Evolutionary conservation across 129 eudicot genomes (phyloP), one percentile per base, ranked within the genome.

Genomic region (Silybum marianum): DNA sequence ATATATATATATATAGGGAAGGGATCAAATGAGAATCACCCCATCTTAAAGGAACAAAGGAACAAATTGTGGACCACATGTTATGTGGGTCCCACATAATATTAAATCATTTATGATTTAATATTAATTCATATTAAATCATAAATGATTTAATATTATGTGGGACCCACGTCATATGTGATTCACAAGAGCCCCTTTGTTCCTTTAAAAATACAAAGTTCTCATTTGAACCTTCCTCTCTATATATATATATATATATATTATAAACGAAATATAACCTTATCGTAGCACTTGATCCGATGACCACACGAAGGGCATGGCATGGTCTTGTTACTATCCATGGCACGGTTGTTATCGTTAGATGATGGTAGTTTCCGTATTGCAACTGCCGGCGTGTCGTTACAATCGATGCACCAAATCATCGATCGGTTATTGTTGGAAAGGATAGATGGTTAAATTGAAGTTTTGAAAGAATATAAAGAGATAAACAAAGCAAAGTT

Each of bases 301-400:
- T 87, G 87, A 23, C 96, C 96, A 81, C 92, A 91, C 6, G 92
- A 88, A 28, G 92, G 92, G 78, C 96, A 91, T 42, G 89, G 44
- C 82, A 67, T 66, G 9, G 78, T 60, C 51, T 67, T 80, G 21
- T 24, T 39, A 36, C 67, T 30, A 82, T 79, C 75, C 60, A 34
- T 72, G 16, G 5, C 51, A 11, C 8, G 68, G 26, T 67, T 13
- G 48, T 58, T 51, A 38, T 14, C 73, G 30, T 18, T 62, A 69
- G 81, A 38, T 40, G 84, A 21, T 40, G 81, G 28, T 46, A 48
- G 51, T 58, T 40, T 86, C 75, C 67, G 76, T 22, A 79, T 78
- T 38, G 75, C 75, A 9, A 79, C 85, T 9, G 40, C 22, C 21
- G 79, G 71, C 7, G 74, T 85, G 7, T 85, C 85, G 70, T 63